These are phyloP conservation scores for Seminavis robusta DNA, from an alignment of 108 stramenopile genomes.

Conservation along the genomic window DNA sequence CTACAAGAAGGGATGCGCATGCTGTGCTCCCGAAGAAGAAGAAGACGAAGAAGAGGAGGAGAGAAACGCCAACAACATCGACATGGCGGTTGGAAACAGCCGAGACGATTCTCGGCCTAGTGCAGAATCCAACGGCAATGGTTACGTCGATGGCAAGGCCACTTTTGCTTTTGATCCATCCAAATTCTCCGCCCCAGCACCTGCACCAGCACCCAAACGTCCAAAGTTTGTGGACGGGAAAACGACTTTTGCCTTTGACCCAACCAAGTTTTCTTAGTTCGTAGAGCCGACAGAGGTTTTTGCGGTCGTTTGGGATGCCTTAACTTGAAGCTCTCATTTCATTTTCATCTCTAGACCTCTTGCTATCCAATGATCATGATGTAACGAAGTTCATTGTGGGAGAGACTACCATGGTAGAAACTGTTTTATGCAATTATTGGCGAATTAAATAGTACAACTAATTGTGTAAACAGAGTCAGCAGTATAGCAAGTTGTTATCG, in stretches of 20 bases:
- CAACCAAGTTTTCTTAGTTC: slow-evolving; percentile 12
- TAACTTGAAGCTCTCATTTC: too few relatives aligned
- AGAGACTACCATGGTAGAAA: too few relatives aligned
- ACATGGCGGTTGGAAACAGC: neutral
- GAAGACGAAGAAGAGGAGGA: slow-evolving; percentile 13
- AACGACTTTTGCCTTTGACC: slow-evolving; percentile 29
- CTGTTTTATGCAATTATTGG: too few relatives aligned
- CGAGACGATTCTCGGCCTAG: too few relatives aligned
- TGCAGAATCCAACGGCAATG: neutral
- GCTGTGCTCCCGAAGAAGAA: slow-evolving; percentile 25
- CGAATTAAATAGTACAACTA: too few relatives aligned
- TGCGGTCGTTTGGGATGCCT: too few relatives aligned
- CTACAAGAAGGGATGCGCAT: slow-evolving; percentile 15
- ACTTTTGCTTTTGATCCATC: neutral
- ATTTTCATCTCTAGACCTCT: too few relatives aligned
- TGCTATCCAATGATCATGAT: too few relatives aligned
- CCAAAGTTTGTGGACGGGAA: slow-evolving; percentile 25
- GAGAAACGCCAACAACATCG: neutral
- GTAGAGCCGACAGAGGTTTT: too few relatives aligned
- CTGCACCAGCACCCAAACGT: neutral
- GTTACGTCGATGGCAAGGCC: neutral
- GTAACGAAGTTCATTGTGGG: too few relatives aligned
- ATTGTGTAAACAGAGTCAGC: too few relatives aligned
- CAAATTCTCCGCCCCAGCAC: neutral
- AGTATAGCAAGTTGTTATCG: too few relatives aligned